phyloP scores from a whole-genome alignment of 495 filamentous ascomycete genomes.

The Podospora pseudocomata region DNA sequence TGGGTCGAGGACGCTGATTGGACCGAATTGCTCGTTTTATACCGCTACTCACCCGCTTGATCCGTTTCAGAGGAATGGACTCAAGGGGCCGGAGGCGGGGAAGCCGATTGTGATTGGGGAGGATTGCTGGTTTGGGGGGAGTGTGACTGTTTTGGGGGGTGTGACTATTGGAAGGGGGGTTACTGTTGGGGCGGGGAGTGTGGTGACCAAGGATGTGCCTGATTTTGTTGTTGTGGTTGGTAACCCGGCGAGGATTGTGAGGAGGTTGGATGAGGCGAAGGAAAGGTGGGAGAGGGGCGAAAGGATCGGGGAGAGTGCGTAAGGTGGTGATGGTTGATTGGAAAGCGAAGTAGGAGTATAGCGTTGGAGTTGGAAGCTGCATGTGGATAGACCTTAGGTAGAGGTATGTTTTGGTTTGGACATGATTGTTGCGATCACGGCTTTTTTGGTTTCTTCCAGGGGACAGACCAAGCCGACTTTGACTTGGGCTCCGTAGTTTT shows the following conservation, averaged over 20 bases:
- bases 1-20: conserved; percentile 74
- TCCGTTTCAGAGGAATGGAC: conserved; percentile 68
- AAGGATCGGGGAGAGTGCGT: background rate
- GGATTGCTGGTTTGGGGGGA: conserved; percentile 87
- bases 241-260: conserved; percentile 63
- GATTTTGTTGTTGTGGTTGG: conserved; percentile 61
- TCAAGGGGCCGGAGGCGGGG: conserved; percentile 69
- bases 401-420: no score
- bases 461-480: background rate
- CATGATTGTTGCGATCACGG: background rate
- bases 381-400: background rate
- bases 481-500: background rate
- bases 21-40: conserved; percentile 72
- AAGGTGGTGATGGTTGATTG: background rate
- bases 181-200: conserved; percentile 79
- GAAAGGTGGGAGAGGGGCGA: conserved; percentile 1
- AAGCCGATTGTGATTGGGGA: conserved; percentile 74
- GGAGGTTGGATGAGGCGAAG: conserved; percentile 24
- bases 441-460: background rate
- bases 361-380: background rate
- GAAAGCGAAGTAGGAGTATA: background rate
- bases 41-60: conserved; percentile 73
- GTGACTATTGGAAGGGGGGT: conserved; percentile 73
- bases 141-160: conserved; percentile 69
- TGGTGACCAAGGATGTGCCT: conserved; percentile 80